These are phyloP conservation scores for Mycena leptocephala DNA, from an alignment of 768 basidiomycete genomes.

Conservation along the genomic window DNA sequence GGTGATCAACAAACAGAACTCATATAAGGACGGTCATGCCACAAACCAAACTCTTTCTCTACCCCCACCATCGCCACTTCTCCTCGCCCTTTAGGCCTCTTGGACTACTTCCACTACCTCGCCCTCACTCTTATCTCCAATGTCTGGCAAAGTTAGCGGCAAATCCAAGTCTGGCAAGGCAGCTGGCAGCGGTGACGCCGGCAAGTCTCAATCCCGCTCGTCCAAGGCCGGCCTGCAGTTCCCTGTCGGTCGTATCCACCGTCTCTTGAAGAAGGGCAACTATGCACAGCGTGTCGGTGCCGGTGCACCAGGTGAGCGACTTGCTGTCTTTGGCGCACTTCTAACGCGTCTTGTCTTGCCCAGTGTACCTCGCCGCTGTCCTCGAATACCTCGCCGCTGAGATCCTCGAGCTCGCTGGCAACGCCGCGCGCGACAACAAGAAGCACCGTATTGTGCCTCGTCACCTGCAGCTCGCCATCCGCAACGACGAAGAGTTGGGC, in stretches of 20 bases:
- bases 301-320: slow-evolving; percentile 73
- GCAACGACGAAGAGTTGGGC: slow-evolving; percentile 79
- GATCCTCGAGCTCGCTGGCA: slow-evolving; percentile 87
- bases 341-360: slow-evolving; percentile 7
- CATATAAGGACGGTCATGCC: background rate
- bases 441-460: slow-evolving; percentile 89
- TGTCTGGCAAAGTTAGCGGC: slow-evolving; percentile 61
- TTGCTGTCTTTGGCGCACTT: background rate
- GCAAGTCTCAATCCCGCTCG: slow-evolving; percentile 72
- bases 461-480: slow-evolving; percentile 87
- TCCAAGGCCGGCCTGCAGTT: slow-evolving; percentile 77
- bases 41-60: background rate
- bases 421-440: slow-evolving; percentile 80
- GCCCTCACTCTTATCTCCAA: slow-evolving; percentile 26
- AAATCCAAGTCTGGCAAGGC: slow-evolving; percentile 70
- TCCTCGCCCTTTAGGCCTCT: slow-evolving; percentile 29
- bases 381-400: slow-evolving; percentile 89
- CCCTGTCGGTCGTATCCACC: slow-evolving; percentile 88
- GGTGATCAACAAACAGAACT: background rate
- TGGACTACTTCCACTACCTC: slow-evolving; percentile 24
- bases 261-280: slow-evolving; percentile 83
- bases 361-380: slow-evolving; percentile 86
- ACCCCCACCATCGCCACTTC: slow-evolving; percentile 30
- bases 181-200: slow-evolving; percentile 51
- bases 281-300: slow-evolving; percentile 84